A percentile compares a stretch with the other conserved stretches of the same genome.
Conservation (phyloP, 2,329 filamentous ascomycete species). For the Ascochyta koolunga region DNA sequence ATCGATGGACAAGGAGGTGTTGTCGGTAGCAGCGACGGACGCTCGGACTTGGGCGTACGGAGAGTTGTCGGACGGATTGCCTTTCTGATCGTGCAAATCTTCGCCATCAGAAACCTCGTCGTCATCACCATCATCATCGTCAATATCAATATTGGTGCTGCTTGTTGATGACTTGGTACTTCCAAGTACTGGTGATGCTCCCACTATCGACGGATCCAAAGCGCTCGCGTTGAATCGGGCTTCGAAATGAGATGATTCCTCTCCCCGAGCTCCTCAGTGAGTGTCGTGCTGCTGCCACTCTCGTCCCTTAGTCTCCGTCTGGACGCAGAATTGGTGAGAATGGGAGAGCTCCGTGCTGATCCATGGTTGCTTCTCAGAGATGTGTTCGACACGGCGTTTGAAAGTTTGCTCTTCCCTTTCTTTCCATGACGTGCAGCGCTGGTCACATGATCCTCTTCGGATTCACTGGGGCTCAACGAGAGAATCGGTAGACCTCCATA, state of each 20-base stretch:
- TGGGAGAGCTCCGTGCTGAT: constrained; percentile 27
- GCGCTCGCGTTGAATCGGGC: constrained; percentile 41
- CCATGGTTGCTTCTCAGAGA: constrained; percentile 23
- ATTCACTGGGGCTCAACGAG: constrained; percentile 45
- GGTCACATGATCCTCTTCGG: constrained; percentile 44
- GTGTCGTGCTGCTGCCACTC: constrained; percentile 31
- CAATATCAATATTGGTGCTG: constrained; percentile 35
- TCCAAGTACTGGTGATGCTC: constrained; percentile 30
- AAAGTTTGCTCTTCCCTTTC: constrained; percentile 45
- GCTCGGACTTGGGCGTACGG: constrained; percentile 81
- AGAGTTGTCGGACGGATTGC: constrained; percentile 69
- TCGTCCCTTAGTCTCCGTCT: constrained; percentile 36
- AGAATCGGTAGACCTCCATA: constrained; percentile 64
- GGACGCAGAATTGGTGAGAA: constrained; percentile 25
- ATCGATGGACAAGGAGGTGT: constrained; percentile 79
- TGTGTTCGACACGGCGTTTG: constrained; percentile 25
- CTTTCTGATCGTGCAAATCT: constrained; percentile 45
- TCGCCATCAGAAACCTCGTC: constrained; percentile 45
- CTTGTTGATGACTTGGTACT: constrained; percentile 38
- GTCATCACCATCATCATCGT: constrained; percentile 32
- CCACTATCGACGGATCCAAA: constrained; percentile 29
- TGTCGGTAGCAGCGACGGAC: constrained; percentile 76
- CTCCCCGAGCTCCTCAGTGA: constrained; percentile 33
- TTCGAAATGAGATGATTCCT: constrained; percentile 40
- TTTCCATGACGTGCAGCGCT: constrained; percentile 27